Evolutionary conservation across 2,329 filamentous ascomycete species (phyloP).

Genomic region (Epichloe amarillans): DNA sequence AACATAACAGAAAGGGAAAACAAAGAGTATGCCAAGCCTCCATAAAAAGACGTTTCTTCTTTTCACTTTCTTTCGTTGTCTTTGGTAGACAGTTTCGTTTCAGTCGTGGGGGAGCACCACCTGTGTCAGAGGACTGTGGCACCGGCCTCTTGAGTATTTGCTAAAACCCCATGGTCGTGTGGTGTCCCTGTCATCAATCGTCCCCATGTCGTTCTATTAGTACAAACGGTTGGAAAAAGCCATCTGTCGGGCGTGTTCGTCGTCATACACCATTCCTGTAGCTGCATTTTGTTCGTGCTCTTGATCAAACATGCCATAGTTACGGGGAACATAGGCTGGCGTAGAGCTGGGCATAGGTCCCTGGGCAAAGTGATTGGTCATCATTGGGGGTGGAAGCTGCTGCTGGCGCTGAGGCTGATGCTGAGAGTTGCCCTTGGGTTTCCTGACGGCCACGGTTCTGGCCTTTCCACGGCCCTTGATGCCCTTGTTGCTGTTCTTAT

Average conservation of each 20-base stretch:
- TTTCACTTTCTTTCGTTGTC: neutral
- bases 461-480: slow-evolving; percentile 93
- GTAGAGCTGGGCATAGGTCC: slow-evolving; percentile 16
- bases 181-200: slow-evolving; percentile 6
- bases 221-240: slow-evolving; percentile 32
- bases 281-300: slow-evolving; percentile 21
- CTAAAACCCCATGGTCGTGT: neutral
- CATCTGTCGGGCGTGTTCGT: slow-evolving; percentile 27
- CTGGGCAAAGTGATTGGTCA: slow-evolving; percentile 12
- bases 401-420: neutral
- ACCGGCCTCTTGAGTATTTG: neutral
- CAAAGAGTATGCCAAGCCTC: neutral
- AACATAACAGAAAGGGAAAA: neutral
- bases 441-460: slow-evolving; percentile 41
- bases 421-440: slow-evolving; percentile 15
- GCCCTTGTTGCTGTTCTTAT: slow-evolving; percentile 96
- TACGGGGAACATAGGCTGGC: slow-evolving; percentile 17
- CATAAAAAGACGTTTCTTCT: neutral
- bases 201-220: slow-evolving; percentile 13
- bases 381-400: slow-evolving; percentile 13
- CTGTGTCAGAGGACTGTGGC: neutral
- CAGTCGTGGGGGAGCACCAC: neutral
- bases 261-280: slow-evolving; percentile 30
- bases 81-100: neutral
- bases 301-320: slow-evolving; percentile 34